These are phyloP conservation scores for Candida pseudoviswanathii DNA, from an alignment of 1,139 yeast species.

Conservation along the genomic window DNA sequence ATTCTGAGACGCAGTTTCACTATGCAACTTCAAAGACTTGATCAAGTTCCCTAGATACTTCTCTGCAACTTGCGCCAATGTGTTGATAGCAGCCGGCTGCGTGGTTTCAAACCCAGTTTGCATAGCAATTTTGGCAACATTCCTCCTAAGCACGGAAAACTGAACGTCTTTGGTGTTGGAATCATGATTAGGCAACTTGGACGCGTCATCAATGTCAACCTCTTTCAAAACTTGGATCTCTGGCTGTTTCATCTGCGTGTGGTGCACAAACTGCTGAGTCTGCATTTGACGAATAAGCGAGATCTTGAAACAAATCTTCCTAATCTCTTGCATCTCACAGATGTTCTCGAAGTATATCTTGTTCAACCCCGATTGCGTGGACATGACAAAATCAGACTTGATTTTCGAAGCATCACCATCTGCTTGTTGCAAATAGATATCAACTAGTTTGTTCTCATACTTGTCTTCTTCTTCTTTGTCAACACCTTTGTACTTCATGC, in stretches of 20 bases:
- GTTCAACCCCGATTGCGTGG: constrained; percentile 58
- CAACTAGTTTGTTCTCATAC: constrained; percentile 53
- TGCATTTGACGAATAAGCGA: constrained; percentile 90
- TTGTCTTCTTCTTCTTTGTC: constrained; percentile 48
- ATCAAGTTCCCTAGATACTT: constrained; percentile 76
- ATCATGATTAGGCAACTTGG: constrained; percentile 72
- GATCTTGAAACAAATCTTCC: constrained; percentile 86
- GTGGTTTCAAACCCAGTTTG: constrained; percentile 90
- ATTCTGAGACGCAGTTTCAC: constrained; percentile 63
- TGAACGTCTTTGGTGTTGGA: constrained; percentile 59
- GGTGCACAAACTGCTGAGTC: constrained; percentile 76
- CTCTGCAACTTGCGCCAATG: constrained; percentile 83
- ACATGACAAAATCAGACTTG: constrained; percentile 34
- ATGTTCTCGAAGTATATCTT: constrained; percentile 66
- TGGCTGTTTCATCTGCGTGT: constrained; percentile 72
- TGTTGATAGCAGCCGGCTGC: constrained; percentile 74
- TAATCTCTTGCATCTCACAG: constrained; percentile 78
- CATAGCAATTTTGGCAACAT: constrained; percentile 82
- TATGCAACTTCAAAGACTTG: constrained; percentile 66
- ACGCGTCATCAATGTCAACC: constrained; percentile 75
- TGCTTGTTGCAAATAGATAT: constrained; percentile 33
- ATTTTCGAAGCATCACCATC: constrained; percentile 30
- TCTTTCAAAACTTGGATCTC: constrained; percentile 64
- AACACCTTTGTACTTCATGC: constrained; percentile 54
- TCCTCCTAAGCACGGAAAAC: constrained; percentile 64